phyloP scores from a whole-genome alignment of 192 early-diverging fungal genomes.

The Umbelopsis ramanniana region DNA sequence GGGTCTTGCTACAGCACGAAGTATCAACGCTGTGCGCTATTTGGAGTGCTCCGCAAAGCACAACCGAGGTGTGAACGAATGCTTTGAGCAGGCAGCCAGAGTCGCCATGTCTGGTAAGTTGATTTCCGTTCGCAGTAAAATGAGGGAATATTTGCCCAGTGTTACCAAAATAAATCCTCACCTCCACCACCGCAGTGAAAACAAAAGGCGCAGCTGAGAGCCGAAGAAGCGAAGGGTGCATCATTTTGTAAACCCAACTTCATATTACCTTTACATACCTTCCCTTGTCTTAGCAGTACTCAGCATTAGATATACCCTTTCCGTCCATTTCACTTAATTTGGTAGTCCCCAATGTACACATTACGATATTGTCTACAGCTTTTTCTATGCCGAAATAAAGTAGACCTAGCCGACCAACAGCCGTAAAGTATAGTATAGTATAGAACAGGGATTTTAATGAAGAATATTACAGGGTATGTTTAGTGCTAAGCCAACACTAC shows the following conservation, averaged over 20 bases:
- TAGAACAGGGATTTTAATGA: neutral
- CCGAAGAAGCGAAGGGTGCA: neutral
- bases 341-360: neutral
- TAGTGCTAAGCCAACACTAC: neutral
- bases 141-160: neutral
- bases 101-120: constrained; percentile 35
- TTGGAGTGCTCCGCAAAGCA: constrained; percentile 45
- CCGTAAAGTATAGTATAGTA: neutral
- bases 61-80: constrained; percentile 39
- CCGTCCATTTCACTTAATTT: neutral
- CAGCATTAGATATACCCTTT: neutral
- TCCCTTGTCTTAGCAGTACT: neutral
- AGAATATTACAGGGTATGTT: constrained; percentile 19
- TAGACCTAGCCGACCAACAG: too few species aligned
- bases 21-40: constrained; percentile 37
- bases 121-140: neutral
- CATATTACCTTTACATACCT: neutral
- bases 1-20: constrained; percentile 30
- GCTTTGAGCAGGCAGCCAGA: constrained; percentile 39
- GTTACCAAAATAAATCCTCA: neutral
- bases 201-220: neutral
- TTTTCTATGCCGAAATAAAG: neutral
- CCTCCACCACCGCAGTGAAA: neutral
- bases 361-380: neutral
- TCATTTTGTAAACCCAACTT: neutral